Evolutionary conservation across 179 eudicot genomes (phyloP), one percentile per base, ranked within the genome.

Genomic region (Amaranthus tricolor): DNA sequence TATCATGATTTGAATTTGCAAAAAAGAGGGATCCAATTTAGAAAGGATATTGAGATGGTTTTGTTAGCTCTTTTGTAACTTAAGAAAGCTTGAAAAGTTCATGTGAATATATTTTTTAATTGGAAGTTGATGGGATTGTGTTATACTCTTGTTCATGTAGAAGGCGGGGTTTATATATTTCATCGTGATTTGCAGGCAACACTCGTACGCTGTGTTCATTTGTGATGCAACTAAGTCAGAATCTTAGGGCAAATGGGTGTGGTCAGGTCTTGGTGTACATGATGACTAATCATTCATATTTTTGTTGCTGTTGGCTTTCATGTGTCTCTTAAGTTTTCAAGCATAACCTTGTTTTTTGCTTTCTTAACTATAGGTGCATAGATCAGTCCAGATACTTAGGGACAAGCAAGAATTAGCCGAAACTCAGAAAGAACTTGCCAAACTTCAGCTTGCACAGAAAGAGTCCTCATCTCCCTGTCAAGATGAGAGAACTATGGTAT

Each of bases 341-440:
- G 52, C 47, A 19, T 24, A 70, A 14, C 54, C 53, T n/a, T 49
- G 47, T 57, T 48, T 52, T 48, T 52, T 60, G 16, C 15, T 40
- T 11, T 51, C 47, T 7, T 45, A 21, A 62, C 57, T 84, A 70
- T 85, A 95, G 99, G 99, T 96, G 7, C 97, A 89, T 81, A 87
- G 99, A 79, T 89, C 96, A 10, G 91, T 96, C 58, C 98, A 93
- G 86, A 89, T 96, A 69, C 84, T 96, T 12, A 84, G 95, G 81
- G 99, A 96, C 81, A 93, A 93, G 74, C 99, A 96, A 82, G 99
- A 93, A 81, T 88, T 96, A 77, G 97, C 94, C 15, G 97, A 96
- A 68, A 83, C 99, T 53, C 99, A 96, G 74, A 91, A 89, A 78
- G 99, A 96, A 79, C 90, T 95, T 14, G 96, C 96, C 31, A 93